Conservation (phyloP, 2,329 filamentous ascomycete genomes). For the Aspergillus aculeatus region DNA sequence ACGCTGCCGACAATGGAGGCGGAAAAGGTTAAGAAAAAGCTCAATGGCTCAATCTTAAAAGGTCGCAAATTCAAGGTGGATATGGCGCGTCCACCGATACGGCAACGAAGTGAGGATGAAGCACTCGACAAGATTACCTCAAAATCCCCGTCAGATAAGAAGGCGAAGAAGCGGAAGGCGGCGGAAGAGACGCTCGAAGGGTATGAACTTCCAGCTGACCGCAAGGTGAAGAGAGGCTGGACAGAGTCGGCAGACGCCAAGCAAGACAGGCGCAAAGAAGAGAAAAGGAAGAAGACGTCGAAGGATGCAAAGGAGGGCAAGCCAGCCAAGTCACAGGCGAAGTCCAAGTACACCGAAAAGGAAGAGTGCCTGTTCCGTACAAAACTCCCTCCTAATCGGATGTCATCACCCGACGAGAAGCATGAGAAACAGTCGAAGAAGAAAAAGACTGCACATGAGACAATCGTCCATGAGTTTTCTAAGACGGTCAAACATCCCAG, state of each 20-base stretch:
- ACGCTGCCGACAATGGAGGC: conserved; percentile 79
- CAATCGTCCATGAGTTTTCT: conserved; percentile 83
- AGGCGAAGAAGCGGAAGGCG: conserved; percentile 49
- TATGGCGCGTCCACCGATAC: conserved; percentile 68
- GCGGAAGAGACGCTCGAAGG: conserved; percentile 61
- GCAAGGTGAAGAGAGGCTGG: conserved; percentile 88
- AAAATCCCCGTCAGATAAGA: conserved; percentile 30
- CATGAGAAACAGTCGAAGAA: conserved; percentile 55
- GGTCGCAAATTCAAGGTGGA: conserved; percentile 84
- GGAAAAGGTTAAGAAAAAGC: conserved; percentile 85
- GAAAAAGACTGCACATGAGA: conserved; percentile 60
- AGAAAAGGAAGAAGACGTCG: conserved; percentile 51
- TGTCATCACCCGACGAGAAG: conserved; percentile 34
- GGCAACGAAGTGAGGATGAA: conserved; percentile 42
- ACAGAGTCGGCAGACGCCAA: conserved; percentile 62
- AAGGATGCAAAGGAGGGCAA: conserved; percentile 60
- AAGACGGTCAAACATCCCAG: conserved; percentile 79
- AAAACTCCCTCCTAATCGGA: conserved; percentile 63
- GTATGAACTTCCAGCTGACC: conserved; percentile 67
- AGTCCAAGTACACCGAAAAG: conserved; percentile 77
- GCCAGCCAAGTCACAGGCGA: conserved; percentile 56
- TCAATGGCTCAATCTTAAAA: conserved; percentile 81
- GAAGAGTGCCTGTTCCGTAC: conserved; percentile 85
- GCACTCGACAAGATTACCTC: conserved; percentile 16
- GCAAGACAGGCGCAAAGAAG: conserved; percentile 45